Evolutionary conservation across 495 filamentous ascomycete genomes (phyloP).

Genomic region (Schizothecium vesticola): DNA sequence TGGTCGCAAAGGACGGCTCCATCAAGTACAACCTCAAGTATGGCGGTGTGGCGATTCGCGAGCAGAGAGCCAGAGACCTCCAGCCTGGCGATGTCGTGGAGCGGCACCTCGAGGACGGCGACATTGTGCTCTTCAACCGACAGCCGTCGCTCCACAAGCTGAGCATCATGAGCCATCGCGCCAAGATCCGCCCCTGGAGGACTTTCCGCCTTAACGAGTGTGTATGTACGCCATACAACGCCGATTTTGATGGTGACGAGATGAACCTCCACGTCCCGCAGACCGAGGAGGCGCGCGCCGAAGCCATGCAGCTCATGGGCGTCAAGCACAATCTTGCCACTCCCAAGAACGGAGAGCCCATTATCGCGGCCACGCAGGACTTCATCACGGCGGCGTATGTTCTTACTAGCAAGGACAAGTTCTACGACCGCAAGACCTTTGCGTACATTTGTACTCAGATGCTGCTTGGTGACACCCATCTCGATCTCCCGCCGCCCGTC

Average conservation of each 20-base stretch:
- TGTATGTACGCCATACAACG: slow-evolving; percentile 97
- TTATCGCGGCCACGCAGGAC: slow-evolving; percentile 96
- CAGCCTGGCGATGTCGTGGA: slow-evolving; percentile 85
- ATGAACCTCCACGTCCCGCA: slow-evolving; percentile 99
- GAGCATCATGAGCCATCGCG: slow-evolving; percentile 91
- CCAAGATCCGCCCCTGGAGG: slow-evolving; percentile 88
- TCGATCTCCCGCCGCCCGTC: slow-evolving; percentile 81
- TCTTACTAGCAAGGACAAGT: slow-evolving; percentile 85
- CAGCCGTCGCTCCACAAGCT: slow-evolving; percentile 97
- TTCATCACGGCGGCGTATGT: slow-evolving; percentile 95
- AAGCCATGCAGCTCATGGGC: slow-evolving; percentile 95
- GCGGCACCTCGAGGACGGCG: slow-evolving; percentile 89
- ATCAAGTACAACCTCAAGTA: slow-evolving; percentile 72
- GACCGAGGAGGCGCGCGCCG: slow-evolving; percentile 89
- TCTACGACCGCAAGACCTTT: slow-evolving; percentile 82
- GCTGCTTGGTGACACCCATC: slow-evolving; percentile 72
- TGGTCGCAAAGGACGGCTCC: slow-evolving; percentile 62
- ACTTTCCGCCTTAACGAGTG: slow-evolving; percentile 98
- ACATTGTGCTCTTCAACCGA: slow-evolving; percentile 96
- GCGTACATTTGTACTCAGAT: slow-evolving; percentile 88
- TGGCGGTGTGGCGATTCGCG: slow-evolving; percentile 47
- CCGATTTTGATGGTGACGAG: slow-evolving; percentile 99
- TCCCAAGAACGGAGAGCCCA: slow-evolving; percentile 95
- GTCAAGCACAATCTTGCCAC: slow-evolving; percentile 95
- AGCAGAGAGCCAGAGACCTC: slow-evolving; percentile 62